Conservation (phyloP, 768 basidiomycete species). For the Coprinopsis marcescibilis region DNA sequence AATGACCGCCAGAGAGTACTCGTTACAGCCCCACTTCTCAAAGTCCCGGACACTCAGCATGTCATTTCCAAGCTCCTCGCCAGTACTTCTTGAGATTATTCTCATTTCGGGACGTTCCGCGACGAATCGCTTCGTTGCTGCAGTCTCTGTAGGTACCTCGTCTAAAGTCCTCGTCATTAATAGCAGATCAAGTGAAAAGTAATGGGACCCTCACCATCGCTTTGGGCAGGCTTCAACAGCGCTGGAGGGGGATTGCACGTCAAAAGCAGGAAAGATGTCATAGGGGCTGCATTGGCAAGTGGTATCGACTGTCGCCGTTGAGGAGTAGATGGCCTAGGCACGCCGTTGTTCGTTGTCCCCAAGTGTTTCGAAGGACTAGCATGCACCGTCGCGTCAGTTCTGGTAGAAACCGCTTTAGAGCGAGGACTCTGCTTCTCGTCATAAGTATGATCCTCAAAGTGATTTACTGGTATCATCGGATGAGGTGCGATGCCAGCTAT, state of each 20-base stretch:
- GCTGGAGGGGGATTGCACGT: constrained; percentile 67
- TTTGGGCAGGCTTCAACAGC: background rate
- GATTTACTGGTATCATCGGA: constrained; percentile 32
- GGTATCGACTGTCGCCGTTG: constrained; percentile 1
- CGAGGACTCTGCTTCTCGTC: background rate
- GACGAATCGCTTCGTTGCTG: background rate
- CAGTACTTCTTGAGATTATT: constrained; percentile 75
- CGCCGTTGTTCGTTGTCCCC: background rate
- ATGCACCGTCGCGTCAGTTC: constrained; percentile 2
- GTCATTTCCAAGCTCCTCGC: constrained; percentile 85
- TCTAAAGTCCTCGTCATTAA: background rate
- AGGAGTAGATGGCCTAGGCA: background rate
- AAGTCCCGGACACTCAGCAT: constrained; percentile 74
- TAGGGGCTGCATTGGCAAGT: constrained; percentile 18
- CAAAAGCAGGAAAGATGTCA: constrained; percentile 79
- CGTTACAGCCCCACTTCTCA: constrained; percentile 86
- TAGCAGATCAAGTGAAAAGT: background rate
- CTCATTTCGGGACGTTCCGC: constrained; percentile 93
- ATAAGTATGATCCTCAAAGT: background rate
- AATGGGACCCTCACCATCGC: background rate
- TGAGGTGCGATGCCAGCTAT: constrained; percentile 86
- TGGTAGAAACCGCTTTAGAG: constrained; percentile 1
- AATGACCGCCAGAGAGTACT: constrained; percentile 45
- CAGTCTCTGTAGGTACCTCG: background rate
- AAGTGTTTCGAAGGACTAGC: background rate